Evolutionary conservation across 768 basidiomycete genomes (phyloP).

Genomic region (Tubosaeta sp.): DNA sequence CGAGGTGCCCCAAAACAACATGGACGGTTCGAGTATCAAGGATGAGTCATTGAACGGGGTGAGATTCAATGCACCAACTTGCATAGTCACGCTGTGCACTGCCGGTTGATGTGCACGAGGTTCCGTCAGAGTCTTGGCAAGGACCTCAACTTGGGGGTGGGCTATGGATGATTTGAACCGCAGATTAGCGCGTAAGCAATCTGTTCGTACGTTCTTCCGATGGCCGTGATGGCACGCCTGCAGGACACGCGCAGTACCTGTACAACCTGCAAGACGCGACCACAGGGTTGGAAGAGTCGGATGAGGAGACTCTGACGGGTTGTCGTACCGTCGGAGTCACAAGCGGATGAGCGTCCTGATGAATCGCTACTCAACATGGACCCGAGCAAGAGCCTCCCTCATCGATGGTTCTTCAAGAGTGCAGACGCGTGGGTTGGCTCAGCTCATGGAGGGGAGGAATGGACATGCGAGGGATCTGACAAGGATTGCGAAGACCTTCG

Average conservation of each 20-base stretch:
- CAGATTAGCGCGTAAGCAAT: conserved; percentile 61
- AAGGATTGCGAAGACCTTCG: conserved; percentile 35
- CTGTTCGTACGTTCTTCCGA: not conserved
- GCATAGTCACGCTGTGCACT: conserved; percentile 68
- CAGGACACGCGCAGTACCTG: conserved; percentile 66
- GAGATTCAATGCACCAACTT: conserved; percentile 61
- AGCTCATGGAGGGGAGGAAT: conserved; percentile 19
- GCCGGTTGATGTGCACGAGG: conserved; percentile 80
- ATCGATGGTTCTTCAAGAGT: conserved; percentile 59
- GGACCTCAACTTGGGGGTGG: conserved; percentile 54
- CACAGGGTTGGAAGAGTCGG: conserved; percentile 44
- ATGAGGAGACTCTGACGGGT: conserved; percentile 49
- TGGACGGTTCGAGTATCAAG: conserved; percentile 87
- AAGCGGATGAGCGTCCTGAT: conserved; percentile 70
- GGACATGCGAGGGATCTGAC: conserved; percentile 16
- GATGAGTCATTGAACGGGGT: conserved; percentile 79
- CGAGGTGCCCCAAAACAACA: conserved; percentile 87
- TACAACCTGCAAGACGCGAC: conserved; percentile 54
- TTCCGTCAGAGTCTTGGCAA: conserved; percentile 66
- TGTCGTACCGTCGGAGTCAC: conserved; percentile 35
- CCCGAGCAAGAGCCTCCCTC: conserved; percentile 27
- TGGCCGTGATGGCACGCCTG: not conserved
- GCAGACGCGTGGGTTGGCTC: no score
- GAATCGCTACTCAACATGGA: conserved; percentile 52
- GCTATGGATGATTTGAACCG: conserved; percentile 61